Evolutionary conservation across 2,329 filamentous ascomycete species (phyloP), one percentile per base, ranked within the genome.

Genomic region (Trichoderma simmonsii): DNA sequence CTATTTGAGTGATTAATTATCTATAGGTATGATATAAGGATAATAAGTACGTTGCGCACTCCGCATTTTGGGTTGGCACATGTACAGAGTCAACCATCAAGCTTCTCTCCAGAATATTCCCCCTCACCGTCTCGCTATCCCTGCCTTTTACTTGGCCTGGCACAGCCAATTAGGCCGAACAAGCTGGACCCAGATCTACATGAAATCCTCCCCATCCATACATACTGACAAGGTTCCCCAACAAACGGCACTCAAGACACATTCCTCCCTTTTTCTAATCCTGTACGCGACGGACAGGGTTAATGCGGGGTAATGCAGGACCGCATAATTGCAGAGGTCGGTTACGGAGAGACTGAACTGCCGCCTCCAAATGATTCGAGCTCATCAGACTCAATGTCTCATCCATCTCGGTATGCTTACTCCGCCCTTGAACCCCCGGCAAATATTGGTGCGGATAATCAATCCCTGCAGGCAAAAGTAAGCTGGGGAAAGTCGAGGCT

Each of bases 321-420:
- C 48, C 21, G 48, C 48, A 54, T 54, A 24, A 54, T 12, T 24
- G 11, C 56, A 60, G 30, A 61, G 30, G 28, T 34, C 43, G 62
- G 62, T 64, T 64, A 21, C 43, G 43, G 62, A 65, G 43, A 54
- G 39, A 54, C n/a, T 54, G 43, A 65, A 34, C n/a, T 28, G 62
- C 62, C 62, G 62, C 62, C 28, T 65, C 15, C 62, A 62, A 62
- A 62, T 36, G 32, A 60, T 60, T 60, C 28, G 56, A 60, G 56
- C 9, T 1, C 48, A 24, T 54, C 48, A 26, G 26, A 26, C 26
- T 26, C 26, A 54, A 21, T 54, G 48, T 54, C 48, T 54, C 48
- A 51, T 51, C 8, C 43, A 51, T 51, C n/a, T 21, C 43, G 43
- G 43, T 51, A 51, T 51, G n/a, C n/a, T 21, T 51, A 21, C n/a